phyloP scores from a whole-genome alignment of 140 eudicot genomes.

The Anethum foeniculum region DNA sequence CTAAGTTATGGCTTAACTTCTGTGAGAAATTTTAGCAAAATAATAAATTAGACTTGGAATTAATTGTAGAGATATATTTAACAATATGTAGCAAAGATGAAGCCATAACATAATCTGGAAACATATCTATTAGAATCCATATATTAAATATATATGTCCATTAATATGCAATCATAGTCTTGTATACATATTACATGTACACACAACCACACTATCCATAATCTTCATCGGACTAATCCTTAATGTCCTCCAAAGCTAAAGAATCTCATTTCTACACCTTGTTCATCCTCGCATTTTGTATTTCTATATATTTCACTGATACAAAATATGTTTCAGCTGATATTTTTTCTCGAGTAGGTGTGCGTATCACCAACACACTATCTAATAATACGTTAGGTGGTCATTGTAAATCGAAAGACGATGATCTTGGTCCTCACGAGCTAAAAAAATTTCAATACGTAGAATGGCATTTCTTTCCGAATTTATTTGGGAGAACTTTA shows the following conservation, averaged over 20 bases:
- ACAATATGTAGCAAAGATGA: no score
- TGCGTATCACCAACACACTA: background rate
- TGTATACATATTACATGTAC: background rate
- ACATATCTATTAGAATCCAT: background rate
- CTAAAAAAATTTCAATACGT: background rate
- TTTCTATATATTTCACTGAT: background rate
- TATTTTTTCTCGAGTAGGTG: background rate
- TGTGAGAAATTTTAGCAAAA: no score
- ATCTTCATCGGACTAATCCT: background rate
- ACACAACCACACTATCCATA: background rate
- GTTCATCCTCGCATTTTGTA: background rate
- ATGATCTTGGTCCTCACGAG: background rate
- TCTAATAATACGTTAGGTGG: no score
- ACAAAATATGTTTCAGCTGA: background rate
- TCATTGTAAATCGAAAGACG: slow-evolving; percentile 1
- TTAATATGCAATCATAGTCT: no score
- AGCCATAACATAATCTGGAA: background rate
- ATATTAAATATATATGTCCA: no score
- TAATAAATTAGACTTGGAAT: no score
- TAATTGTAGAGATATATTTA: no score
- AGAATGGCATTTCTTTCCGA: background rate
- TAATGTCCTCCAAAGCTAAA: background rate
- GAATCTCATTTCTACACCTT: background rate
- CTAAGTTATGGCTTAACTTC: no score
- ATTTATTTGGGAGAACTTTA: background rate